Evolutionary conservation across 768 basidiomycete species (phyloP).

Genomic region (Dacryopinax primogenitus): DNA sequence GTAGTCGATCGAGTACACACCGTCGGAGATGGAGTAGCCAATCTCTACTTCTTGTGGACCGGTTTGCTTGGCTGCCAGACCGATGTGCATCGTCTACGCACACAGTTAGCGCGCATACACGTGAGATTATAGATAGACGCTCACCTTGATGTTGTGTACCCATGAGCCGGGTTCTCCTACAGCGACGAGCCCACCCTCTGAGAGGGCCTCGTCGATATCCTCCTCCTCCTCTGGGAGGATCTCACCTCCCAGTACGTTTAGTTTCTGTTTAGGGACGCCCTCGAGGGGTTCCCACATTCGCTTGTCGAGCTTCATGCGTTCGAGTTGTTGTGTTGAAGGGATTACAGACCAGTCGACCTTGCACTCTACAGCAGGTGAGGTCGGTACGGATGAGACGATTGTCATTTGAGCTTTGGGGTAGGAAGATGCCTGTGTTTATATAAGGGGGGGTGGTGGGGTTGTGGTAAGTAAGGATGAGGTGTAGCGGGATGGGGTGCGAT

Average conservation of each 20-base stretch:
- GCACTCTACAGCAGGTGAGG: not conserved
- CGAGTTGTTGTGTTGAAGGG: not conserved
- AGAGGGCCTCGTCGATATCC: not conserved
- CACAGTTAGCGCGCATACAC: not conserved
- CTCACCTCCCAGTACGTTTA: not conserved
- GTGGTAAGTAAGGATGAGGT: not conserved
- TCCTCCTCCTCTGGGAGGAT: not conserved
- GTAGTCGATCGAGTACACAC: constrained; percentile 73
- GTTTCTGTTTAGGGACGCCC: not conserved
- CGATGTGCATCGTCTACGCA: not conserved
- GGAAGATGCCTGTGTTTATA: not conserved
- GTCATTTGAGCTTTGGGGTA: not conserved
- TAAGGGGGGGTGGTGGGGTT: not conserved
- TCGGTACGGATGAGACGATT: not conserved
- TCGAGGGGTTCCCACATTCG: not conserved
- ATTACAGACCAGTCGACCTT: not conserved
- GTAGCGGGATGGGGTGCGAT: too few species aligned
- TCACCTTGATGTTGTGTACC: constrained; percentile 3
- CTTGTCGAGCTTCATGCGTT: constrained; percentile 2
- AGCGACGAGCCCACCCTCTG: not conserved
- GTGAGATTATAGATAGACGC: not conserved
- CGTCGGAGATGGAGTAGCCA: constrained; percentile 70
- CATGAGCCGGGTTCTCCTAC: not conserved
- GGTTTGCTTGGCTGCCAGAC: not conserved
- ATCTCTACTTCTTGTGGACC: constrained; percentile 38